A percentile compares a stretch with the other conserved stretches of the same genome.
Conservation (phyloP, 2,329 filamentous ascomycete species). For the Claviceps africana region DNA sequence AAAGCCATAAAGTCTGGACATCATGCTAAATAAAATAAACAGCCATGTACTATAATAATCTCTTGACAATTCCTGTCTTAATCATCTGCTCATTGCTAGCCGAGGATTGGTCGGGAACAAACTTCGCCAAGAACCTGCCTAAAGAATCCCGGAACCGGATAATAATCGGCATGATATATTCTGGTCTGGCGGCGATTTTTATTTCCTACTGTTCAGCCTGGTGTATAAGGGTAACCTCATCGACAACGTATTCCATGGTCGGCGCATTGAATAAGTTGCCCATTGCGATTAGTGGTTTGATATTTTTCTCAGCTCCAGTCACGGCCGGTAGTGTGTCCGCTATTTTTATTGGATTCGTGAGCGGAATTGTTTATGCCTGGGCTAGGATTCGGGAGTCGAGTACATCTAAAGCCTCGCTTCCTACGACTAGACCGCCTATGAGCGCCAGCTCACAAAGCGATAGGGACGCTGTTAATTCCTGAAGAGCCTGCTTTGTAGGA, state of each 20-base stretch:
- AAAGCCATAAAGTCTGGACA: background rate
- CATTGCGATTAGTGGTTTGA: conserved; percentile 76
- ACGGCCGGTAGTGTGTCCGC: conserved; percentile 86
- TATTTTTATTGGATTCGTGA: conserved; percentile 81
- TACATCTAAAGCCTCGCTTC: conserved; percentile 48
- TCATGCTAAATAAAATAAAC: conserved; percentile 16
- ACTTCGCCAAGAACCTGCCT: conserved; percentile 81
- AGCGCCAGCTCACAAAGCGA: conserved; percentile 87
- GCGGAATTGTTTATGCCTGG: conserved; percentile 71
- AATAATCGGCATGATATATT: conserved; percentile 82
- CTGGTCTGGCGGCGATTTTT: conserved; percentile 83
- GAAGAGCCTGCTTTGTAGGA: too few relatives aligned
- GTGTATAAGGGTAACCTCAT: conserved; percentile 95
- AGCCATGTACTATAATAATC: conserved; percentile 99
- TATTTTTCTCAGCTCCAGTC: conserved; percentile 92
- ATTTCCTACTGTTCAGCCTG: conserved; percentile 99
- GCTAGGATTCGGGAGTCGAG: conserved; percentile 53
- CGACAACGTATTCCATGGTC: conserved; percentile 98
- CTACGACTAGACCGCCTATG: conserved; percentile 54
- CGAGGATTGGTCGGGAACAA: conserved; percentile 84
- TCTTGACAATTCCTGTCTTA: conserved; percentile 88
- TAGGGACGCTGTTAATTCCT: conserved; percentile 62
- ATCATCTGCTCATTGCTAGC: conserved; percentile 65
- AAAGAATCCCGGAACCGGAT: conserved; percentile 63
- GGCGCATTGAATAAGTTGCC: conserved; percentile 96